These are phyloP conservation scores for Penicillium frequentans DNA, from an alignment of 2,329 filamentous ascomycete genomes.

Conservation along the genomic window DNA sequence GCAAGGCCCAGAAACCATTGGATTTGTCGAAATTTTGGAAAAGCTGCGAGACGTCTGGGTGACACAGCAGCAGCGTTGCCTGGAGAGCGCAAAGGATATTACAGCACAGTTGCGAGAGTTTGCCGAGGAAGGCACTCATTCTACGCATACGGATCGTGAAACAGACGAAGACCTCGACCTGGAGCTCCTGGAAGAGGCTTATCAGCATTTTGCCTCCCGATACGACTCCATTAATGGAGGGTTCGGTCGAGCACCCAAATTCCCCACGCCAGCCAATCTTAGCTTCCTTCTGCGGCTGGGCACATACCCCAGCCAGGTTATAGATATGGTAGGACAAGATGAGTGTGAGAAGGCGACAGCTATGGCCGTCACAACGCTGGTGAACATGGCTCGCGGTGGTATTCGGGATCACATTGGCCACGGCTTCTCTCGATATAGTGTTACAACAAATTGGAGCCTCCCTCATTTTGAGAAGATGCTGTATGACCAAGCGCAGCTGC, in stretches of 20 bases:
- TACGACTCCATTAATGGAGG: slow-evolving; percentile 79
- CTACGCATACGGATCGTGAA: slow-evolving; percentile 43
- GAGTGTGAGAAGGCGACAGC: slow-evolving; percentile 72
- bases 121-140: slow-evolving; percentile 76
- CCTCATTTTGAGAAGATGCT: slow-evolving; percentile 98
- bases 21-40: slow-evolving; percentile 78
- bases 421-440: slow-evolving; percentile 81
- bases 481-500: slow-evolving; percentile 83
- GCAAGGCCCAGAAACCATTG: slow-evolving; percentile 60
- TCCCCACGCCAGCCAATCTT: slow-evolving; percentile 82
- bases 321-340: slow-evolving; percentile 81
- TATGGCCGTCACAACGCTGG: slow-evolving; percentile 79
- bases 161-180: slow-evolving; percentile 74
- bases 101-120: slow-evolving; percentile 80
- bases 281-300: slow-evolving; percentile 76
- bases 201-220: slow-evolving; percentile 73
- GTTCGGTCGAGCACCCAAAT: slow-evolving; percentile 81
- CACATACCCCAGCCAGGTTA: slow-evolving; percentile 69
- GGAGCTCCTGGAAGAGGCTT: slow-evolving; percentile 88
- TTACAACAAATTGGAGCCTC: slow-evolving; percentile 87
- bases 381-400: slow-evolving; percentile 71
- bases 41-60: slow-evolving; percentile 76
- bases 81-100: slow-evolving; percentile 80
- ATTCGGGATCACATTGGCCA: slow-evolving; percentile 75
- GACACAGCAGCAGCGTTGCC: slow-evolving; percentile 78